These are phyloP conservation scores for Sugiyamaella japonica DNA, from an alignment of 1,139 yeast species.

Conservation along the genomic window DNA sequence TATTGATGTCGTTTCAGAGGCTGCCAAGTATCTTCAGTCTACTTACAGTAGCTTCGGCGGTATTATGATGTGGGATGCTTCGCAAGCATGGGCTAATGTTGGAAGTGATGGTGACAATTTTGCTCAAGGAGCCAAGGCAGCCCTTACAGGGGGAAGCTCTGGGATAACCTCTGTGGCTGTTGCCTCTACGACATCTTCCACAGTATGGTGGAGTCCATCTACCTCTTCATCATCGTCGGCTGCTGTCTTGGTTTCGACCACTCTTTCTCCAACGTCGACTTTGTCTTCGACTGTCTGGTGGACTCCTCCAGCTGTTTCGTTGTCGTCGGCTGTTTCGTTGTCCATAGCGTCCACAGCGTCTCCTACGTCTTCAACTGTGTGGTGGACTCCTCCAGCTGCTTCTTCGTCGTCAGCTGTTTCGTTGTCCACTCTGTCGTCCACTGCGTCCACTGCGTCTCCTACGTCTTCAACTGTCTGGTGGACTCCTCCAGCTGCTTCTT, in stretches of 20 bases:
- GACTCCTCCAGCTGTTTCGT: slow-evolving; percentile 5
- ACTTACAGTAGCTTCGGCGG: slow-evolving; percentile 66
- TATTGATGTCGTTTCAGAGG: slow-evolving; percentile 26
- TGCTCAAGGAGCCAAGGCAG: slow-evolving; percentile 48
- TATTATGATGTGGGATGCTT: slow-evolving; percentile 88
- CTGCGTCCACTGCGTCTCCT: not conserved
- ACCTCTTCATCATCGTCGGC: not conserved
- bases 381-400: slow-evolving; percentile 11
- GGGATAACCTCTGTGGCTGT: slow-evolving; percentile 15
- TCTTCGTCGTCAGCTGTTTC: not conserved
- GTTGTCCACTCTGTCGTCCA: not conserved
- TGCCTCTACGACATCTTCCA: slow-evolving; percentile 7
- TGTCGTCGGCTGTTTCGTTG: not conserved
- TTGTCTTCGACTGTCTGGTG: slow-evolving; percentile 8
- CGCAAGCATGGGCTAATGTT: slow-evolving; percentile 64
- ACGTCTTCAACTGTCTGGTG: slow-evolving; percentile 12
- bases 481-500: slow-evolving; percentile 9
- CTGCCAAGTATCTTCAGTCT: slow-evolving; percentile 33
- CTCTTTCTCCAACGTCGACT: too few relatives aligned
- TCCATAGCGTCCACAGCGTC: not conserved
- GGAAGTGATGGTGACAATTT: slow-evolving; percentile 40
- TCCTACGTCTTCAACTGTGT: slow-evolving; percentile 5
- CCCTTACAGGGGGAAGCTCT: slow-evolving; percentile 25
- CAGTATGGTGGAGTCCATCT: slow-evolving; percentile 11
- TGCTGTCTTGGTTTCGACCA: slow-evolving; percentile 5